A percentile compares a stretch with the other conserved stretches of the same genome.
These are phyloP conservation scores for Verticillium albo-atrum DNA, from an alignment of 2,329 filamentous ascomycete species.

Conservation along the genomic window DNA sequence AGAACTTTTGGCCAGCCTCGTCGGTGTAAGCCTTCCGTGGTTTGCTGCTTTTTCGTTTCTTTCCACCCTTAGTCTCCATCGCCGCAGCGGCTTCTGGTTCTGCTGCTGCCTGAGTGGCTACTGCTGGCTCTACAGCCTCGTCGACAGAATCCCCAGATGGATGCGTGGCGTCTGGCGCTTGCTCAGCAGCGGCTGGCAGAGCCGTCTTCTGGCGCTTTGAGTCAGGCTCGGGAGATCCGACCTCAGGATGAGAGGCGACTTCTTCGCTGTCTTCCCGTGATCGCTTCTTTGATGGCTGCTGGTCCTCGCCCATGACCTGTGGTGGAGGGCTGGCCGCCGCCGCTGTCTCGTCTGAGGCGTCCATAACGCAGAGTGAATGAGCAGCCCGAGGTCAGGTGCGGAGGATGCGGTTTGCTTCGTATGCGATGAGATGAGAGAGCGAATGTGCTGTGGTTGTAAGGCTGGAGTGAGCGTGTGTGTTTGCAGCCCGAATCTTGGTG, in stretches of 20 bases:
- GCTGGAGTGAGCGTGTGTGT: neutral
- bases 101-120: neutral
- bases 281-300: slow-evolving; percentile 19
- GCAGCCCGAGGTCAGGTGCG: neutral
- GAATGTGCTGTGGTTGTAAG: neutral
- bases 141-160: neutral
- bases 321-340: neutral
- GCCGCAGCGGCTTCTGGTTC: neutral
- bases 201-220: slow-evolving; percentile 15
- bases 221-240: slow-evolving; percentile 5
- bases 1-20: neutral
- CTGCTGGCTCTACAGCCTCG: neutral
- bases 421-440: too few relatives aligned
- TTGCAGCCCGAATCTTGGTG: too few relatives aligned
- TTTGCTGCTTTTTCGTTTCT: neutral
- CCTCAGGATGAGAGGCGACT: neutral
- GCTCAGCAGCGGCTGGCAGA: neutral
- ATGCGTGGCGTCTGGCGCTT: neutral
- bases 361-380: slow-evolving; percentile 1
- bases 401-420: neutral
- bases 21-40: neutral
- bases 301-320: neutral
- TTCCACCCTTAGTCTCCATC: neutral
- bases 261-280: slow-evolving; percentile 17
- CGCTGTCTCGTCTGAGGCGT: slow-evolving; percentile 1